Evolutionary conservation across 2,329 filamentous ascomycete genomes (phyloP), one percentile per base, ranked within the genome.

Genomic region (Coccinonectria pachysandricola): DNA sequence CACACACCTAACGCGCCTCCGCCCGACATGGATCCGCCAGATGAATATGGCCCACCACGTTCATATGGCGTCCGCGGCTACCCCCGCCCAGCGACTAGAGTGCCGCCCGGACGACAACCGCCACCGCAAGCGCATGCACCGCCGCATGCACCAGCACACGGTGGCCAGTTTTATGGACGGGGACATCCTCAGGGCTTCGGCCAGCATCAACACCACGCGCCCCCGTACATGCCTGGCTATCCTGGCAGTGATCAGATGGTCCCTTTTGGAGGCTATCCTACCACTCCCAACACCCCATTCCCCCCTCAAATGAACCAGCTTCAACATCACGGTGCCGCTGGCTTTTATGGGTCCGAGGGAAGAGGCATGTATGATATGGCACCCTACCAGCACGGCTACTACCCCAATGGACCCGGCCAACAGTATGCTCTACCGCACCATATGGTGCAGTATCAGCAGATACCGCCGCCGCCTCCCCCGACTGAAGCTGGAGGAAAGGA

Each of bases 311-410:
- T 63, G 10, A 25, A 23, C 8, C 30, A 27, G 16, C 14, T 52
- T 23, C 49, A 45, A 15, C 51, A 43, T 4, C 49, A 45, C n/a
- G 53, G 49, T 13, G 50, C 52, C 17, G 54, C 54, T 30, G 66
- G 56, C 36, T 71, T 19, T 19, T 10, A 60, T 26, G 49, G 46
- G 6, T 51, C 47, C 3, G 57, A 60, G 13, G 48, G 49, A 15
- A 48, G 52, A 23, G 46, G 49, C 28, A 58, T 56, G 27, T 64
- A 65, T 28, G 64, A 64, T 22, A 60, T 72, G 59, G 63, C 68
- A 47, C 65, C 63, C 7, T 71, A 68, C 30, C 53, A 57, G 26
- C 54, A 55, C 15, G 41, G 37, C 15, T 45, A 45, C 12, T 60
- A 45, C 33, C 59, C 53, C 27, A 47, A 41, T 12, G 50, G 37